Conservation (phyloP, 1,284 basidiomycete species). For the Lignosus rhinocerotis region DNA sequence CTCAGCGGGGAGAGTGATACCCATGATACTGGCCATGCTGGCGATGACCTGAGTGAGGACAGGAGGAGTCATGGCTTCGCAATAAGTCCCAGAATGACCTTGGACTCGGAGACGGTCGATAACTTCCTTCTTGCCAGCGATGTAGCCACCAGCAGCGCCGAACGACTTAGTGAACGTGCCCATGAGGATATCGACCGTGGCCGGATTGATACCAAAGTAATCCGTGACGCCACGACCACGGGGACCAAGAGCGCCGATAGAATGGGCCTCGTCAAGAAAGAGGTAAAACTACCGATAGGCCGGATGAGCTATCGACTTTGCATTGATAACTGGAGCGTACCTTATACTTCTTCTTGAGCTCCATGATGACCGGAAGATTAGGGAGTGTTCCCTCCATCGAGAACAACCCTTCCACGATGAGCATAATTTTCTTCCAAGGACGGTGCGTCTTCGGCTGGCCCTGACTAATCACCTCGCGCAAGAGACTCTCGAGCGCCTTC, state of each 20-base stretch:
- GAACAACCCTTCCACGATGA: slow-evolving; percentile 95
- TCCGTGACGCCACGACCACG: slow-evolving; percentile 94
- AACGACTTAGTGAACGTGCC: slow-evolving; percentile 99
- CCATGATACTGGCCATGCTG: slow-evolving; percentile 97
- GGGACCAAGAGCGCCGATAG: slow-evolving; percentile 93
- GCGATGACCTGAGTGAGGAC: slow-evolving; percentile 91
- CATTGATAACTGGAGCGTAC: slow-evolving; percentile 41
- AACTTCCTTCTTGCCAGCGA: slow-evolving; percentile 80
- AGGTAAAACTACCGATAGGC: slow-evolving; percentile 77
- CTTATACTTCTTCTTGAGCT: slow-evolving; percentile 96
- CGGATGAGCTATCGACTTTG: slow-evolving; percentile 6
- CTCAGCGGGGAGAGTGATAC: slow-evolving; percentile 56
- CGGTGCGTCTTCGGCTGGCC: slow-evolving; percentile 97
- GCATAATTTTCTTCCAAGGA: slow-evolving; percentile 98
- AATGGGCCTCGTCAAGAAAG: slow-evolving; percentile 97
- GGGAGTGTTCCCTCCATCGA: slow-evolving; percentile 97
- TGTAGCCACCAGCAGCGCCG: slow-evolving; percentile 95
- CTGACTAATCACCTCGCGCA: slow-evolving; percentile 94
- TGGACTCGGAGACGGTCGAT: slow-evolving; percentile 82
- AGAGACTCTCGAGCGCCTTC: slow-evolving; percentile 75
- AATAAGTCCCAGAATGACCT: slow-evolving; percentile 87
- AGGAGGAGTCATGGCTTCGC: slow-evolving; percentile 89
- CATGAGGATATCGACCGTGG: slow-evolving; percentile 91
- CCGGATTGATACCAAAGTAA: slow-evolving; percentile 89
- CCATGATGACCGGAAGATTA: slow-evolving; percentile 82